Conservation (phyloP, 805 yeast genomes). For the Monosporozyma solicola region DNA sequence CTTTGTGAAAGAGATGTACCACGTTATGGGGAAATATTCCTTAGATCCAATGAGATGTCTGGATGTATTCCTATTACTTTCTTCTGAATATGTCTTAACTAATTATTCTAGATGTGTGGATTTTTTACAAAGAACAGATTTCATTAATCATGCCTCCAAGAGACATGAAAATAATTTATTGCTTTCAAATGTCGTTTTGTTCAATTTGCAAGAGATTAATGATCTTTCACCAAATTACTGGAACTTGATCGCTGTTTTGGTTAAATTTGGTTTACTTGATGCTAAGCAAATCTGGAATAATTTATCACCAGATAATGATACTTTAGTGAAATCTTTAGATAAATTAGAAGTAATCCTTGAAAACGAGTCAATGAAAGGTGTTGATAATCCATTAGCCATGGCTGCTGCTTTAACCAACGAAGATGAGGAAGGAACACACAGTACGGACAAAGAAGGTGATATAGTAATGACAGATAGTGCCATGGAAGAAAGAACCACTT, state of each 20-base stretch:
- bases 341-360: constrained; percentile 41
- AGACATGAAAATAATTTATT: constrained; percentile 41
- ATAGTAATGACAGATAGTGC: not conserved
- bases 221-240: constrained; percentile 26
- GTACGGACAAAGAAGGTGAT: constrained; percentile 1
- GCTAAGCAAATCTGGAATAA: constrained; percentile 53
- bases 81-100: constrained; percentile 36
- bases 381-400: constrained; percentile 72
- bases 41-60: constrained; percentile 66
- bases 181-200: constrained; percentile 47
- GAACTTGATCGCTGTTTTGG: constrained; percentile 44
- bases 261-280: constrained; percentile 58
- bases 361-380: constrained; percentile 49
- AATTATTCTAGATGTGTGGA: constrained; percentile 40
- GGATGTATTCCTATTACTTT: constrained; percentile 51
- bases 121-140: constrained; percentile 45
- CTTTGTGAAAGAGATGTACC: constrained; percentile 41
- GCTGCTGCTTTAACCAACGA: constrained; percentile 78
- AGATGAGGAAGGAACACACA: constrained; percentile 36
- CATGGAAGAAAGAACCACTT: constrained; percentile 15
- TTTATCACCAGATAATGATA: constrained; percentile 44
- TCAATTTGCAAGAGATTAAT: constrained; percentile 27
- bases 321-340: constrained; percentile 36
- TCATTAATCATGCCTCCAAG: constrained; percentile 48
- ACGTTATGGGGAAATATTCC: constrained; percentile 62